Evolutionary conservation across 192 early-diverging fungal genomes (phyloP), one percentile per base, ranked within the genome.

Genomic region (Entomortierella lignicola): DNA sequence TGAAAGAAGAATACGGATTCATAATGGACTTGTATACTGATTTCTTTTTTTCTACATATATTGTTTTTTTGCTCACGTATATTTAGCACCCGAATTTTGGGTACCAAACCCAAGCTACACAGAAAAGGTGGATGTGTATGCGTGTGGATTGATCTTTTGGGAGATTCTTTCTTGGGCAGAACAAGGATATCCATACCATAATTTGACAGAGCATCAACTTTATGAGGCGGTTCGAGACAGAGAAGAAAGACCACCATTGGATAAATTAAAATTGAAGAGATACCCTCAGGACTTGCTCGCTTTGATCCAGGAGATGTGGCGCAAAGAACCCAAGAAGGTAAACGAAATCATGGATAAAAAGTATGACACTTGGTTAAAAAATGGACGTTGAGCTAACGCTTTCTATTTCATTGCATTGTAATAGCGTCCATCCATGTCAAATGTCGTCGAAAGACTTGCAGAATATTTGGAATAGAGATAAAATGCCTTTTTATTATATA

Each of bases 81-180:
- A 17, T n/a, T n/a, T 69, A 84, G 92, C 92, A 4, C 92, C 92
- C 30, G 92, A 93, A 77, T 92, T 92, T 61, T 93, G 91, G 91
- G 82, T 86, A 1, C 79, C 88, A 8, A 86, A 87, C 48, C 92
- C 92, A 2, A 88, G 89, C 54, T 93, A 93, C 71, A 91, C 90
- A 0, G 92, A 93, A 66, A 93, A 93, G 68, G 92, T 93, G 42
- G 84, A 86, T 60, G 81, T 88, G 27, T 93, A 93, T 81, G 92
- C 92, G 13, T 91, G 90, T 59, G 92, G 85, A 4, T 52, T 93
- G 51, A 93, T 93, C 59, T 93, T 90, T 61, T 93, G 92, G 92
- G 92, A 93, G 77, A 93, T 93, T 55, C 53, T 93, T 55, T 90
- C 89, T 44, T 93, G 92, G 92, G 86, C 87, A 34, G 89, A 85